These are phyloP conservation scores for Blastobotrys raffinosifermentans DNA, from an alignment of 1,139 yeast species.

Conservation along the genomic window DNA sequence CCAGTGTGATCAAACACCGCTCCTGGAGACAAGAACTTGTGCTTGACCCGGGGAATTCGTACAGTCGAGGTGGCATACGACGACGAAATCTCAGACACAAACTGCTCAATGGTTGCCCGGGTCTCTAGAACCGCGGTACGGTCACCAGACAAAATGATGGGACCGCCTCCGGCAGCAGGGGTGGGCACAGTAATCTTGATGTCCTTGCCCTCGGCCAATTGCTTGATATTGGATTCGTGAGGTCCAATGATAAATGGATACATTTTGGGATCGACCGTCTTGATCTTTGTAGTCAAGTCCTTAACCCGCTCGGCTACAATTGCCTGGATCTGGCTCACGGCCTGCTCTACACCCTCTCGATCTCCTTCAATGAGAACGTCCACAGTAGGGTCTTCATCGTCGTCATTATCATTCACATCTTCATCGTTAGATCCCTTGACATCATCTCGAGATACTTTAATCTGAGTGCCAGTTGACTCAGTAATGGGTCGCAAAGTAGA, in stretches of 20 bases:
- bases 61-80: conserved; percentile 36
- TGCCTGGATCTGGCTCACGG: conserved; percentile 61
- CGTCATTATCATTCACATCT: conserved; percentile 31
- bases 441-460: conserved; percentile 57
- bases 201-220: conserved; percentile 20
- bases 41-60: conserved; percentile 47
- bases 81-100: conserved; percentile 38
- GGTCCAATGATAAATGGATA: conserved; percentile 25
- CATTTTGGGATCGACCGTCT: conserved; percentile 37
- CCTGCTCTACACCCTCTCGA: conserved; percentile 70
- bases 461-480: conserved; percentile 61
- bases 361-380: conserved; percentile 76
- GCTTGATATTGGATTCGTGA: conserved; percentile 10
- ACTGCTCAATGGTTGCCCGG: conserved; percentile 41
- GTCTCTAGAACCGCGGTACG: conserved; percentile 54
- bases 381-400: conserved; percentile 48
- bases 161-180: conserved; percentile 16
- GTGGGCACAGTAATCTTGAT: conserved; percentile 36
- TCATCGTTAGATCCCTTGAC: conserved; percentile 18
- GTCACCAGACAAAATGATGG: conserved; percentile 52
- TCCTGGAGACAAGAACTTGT: conserved; percentile 40
- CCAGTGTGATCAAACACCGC: conserved; percentile 48
- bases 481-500: conserved; percentile 73
- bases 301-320: conserved; percentile 66
- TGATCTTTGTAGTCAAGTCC: conserved; percentile 27